A percentile compares a stretch with the other conserved stretches of the same genome.
These are phyloP conservation scores for Aphanomyces invadans DNA, from an alignment of 352 stramenopile genomes.

Conservation along the genomic window DNA sequence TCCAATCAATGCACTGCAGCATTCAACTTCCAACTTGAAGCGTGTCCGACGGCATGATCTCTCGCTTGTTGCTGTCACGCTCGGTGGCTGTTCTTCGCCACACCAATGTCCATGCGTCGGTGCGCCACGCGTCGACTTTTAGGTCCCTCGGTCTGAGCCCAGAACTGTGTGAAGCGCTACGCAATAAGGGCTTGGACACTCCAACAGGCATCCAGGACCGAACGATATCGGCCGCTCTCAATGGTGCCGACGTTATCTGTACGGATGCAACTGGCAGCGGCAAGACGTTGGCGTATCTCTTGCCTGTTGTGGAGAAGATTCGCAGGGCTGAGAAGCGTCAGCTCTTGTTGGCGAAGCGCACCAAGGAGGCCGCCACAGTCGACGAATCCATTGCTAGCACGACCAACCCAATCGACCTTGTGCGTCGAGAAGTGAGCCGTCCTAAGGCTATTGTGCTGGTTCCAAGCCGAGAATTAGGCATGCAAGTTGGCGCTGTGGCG, in stretches of 20 bases:
- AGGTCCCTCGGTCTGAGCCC: constrained; percentile 36
- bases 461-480: constrained; percentile 57
- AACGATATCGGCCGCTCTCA: constrained; percentile 41
- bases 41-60: not conserved
- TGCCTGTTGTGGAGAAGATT: constrained; percentile 47
- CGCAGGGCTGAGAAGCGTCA: constrained; percentile 33
- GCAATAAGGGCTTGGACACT: constrained; percentile 39
- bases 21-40: not conserved
- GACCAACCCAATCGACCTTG: too few relatives aligned
- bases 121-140: constrained; percentile 27
- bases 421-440: constrained; percentile 23
- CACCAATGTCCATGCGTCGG: not conserved
- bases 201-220: constrained; percentile 53
- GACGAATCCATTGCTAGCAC: too few relatives aligned
- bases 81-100: not conserved
- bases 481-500: constrained; percentile 58
- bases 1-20: not conserved
- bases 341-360: too few relatives aligned
- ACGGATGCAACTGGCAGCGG: constrained; percentile 56
- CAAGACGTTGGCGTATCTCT: constrained; percentile 61
- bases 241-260: constrained; percentile 44
- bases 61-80: not conserved
- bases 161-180: constrained; percentile 35
- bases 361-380: too few relatives aligned
- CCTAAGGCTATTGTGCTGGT: constrained; percentile 50